Evolutionary conservation across 2,329 filamentous ascomycete genomes (phyloP).

Genomic region (Didymella arachidicola): DNA sequence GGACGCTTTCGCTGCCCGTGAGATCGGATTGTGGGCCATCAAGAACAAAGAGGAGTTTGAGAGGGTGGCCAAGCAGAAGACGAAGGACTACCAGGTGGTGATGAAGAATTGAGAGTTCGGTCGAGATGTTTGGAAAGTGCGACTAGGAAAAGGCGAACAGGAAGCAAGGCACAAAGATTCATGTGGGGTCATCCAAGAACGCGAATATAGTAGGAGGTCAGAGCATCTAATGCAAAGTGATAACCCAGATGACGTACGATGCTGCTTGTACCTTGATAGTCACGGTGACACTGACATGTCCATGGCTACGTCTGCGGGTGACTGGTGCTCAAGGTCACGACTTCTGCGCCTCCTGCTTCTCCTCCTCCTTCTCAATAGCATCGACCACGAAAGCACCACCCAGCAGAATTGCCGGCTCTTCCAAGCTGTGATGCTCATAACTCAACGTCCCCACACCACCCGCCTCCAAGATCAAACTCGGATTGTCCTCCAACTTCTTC

Average conservation of each 20-base stretch:
- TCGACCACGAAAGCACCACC: slow-evolving; percentile 61
- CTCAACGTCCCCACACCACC: slow-evolving; percentile 61
- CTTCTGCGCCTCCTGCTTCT: slow-evolving; percentile 23
- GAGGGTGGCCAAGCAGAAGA: slow-evolving; percentile 47
- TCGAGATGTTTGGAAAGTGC: not conserved
- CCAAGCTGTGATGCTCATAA: slow-evolving; percentile 59
- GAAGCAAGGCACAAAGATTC: not conserved
- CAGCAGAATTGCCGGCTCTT: slow-evolving; percentile 61
- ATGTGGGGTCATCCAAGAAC: not conserved
- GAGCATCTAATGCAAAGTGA: slow-evolving; percentile 2
- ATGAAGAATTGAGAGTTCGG: slow-evolving; percentile 1
- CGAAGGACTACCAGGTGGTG: slow-evolving; percentile 35
- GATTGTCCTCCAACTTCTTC: slow-evolving; percentile 75
- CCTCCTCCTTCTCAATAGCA: slow-evolving; percentile 53
- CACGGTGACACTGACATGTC: not conserved
- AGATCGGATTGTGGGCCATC: slow-evolving; percentile 59
- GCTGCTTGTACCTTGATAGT: no score
- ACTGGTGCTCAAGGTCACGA: not conserved
- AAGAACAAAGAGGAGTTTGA: slow-evolving; percentile 49
- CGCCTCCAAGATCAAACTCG: slow-evolving; percentile 80
- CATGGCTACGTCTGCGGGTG: not conserved
- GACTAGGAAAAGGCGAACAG: not conserved
- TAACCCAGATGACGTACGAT: not conserved
- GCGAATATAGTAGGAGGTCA: slow-evolving; percentile 4
- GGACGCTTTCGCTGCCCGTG: slow-evolving; percentile 59